Evolutionary conservation across 208 protist species (phyloP), one percentile per base, ranked within the genome.

Genomic region (Leishmania guyanensis): DNA sequence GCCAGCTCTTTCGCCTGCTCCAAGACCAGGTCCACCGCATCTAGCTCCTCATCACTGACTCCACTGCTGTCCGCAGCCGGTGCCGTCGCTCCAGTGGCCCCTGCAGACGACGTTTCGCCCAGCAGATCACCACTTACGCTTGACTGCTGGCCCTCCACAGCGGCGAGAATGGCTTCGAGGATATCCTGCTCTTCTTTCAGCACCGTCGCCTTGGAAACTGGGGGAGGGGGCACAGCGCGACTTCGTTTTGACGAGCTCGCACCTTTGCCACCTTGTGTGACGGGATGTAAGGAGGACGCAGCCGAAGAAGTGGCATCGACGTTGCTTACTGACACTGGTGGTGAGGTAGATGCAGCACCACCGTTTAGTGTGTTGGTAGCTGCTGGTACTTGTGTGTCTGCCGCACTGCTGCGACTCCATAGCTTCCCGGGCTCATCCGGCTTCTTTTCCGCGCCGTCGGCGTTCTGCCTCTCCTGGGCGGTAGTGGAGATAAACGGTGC

Each of bases 111-210:
- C 69, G 43, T 54, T 73, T 80, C 81, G n/a, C 33, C 80, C 20
- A 84, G 17, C 20, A 94, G 43, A 48, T 95, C 91, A 33, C 90
- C 93, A 60, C 90, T 96, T 3, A 95, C 87, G 43, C 87, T 94
- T 9, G 90, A 94, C 77, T 93, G 89, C 70, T 88, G 80, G 36
- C 84, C 88, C 20, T 92, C 82, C 53, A 94, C 74, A 2, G 91
- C 89, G 68, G 81, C 86, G 26, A 94, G 80, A 77, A 95, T 90
- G 20, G 93, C 91, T 43, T 86, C 82, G 36, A 95, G 79, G 33
- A 95, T 87, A 48, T 85, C 88, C 48, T 90, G 83, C 72, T 93
- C 90, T 33, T 90, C 86, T 17, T 71, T 70, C 53, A 83, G 69
- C 0, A 76, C 54, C 26, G 77, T 17, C 20, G 43, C 8, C 9